These are phyloP conservation scores for Dendrobium catenatum DNA, from an alignment of 106 monocot species.

Conservation along the genomic window DNA sequence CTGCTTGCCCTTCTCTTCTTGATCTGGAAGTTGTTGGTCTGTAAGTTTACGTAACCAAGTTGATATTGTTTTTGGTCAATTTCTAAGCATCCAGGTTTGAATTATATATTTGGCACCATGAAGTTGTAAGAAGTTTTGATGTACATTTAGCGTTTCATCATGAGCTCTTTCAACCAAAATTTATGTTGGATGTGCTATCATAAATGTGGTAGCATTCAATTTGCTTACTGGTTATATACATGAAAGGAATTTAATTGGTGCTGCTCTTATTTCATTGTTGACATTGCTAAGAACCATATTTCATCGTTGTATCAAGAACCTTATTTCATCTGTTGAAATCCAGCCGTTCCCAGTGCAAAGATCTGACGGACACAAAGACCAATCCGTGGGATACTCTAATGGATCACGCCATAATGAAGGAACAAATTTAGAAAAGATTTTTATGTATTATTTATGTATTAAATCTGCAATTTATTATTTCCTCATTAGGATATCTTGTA, in stretches of 20 bases:
- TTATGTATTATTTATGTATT: no score
- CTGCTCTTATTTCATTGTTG: background rate
- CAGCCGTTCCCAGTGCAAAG: no score
- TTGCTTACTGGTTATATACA: background rate
- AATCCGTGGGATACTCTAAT: no score
- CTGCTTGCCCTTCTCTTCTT: slow-evolving; percentile 44
- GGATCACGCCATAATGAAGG: no score
- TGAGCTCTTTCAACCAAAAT: background rate
- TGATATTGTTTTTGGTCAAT: background rate
- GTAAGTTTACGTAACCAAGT: slow-evolving; percentile 34
- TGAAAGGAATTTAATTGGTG: background rate
- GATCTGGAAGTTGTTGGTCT: slow-evolving; percentile 66
- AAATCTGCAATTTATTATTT: no score
- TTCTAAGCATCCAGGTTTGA: background rate
- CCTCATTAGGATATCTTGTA: no score
- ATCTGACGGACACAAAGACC: no score
- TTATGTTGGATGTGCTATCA: background rate
- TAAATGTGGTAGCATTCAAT: background rate
- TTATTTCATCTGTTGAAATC: background rate
- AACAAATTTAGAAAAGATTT: no score
- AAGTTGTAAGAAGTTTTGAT: background rate
- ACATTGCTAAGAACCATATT: background rate
- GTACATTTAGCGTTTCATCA: background rate
- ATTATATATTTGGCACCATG: background rate
- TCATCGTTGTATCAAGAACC: background rate